Evolutionary conservation across 306 rosid species (phyloP).

Genomic region (Calophaca sinica): DNA sequence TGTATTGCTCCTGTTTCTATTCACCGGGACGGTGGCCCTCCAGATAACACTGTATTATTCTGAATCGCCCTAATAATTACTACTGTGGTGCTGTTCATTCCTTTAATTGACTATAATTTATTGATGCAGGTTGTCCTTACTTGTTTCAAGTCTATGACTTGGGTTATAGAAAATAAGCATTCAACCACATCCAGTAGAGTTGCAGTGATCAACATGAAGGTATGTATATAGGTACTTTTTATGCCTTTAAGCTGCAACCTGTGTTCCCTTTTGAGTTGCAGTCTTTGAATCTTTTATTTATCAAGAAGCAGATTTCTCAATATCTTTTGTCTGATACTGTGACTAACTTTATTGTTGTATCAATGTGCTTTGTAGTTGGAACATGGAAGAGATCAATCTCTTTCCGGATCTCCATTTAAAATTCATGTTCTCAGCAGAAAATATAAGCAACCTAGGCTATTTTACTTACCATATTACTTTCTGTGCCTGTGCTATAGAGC

Average conservation of each 20-base stretch:
- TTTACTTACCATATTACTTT: slow-evolving; percentile 34
- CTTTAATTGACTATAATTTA: slow-evolving; percentile 24
- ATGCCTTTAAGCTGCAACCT: not conserved
- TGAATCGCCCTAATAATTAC: slow-evolving; percentile 37
- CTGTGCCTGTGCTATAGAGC: not conserved
- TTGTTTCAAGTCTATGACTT: slow-evolving; percentile 81
- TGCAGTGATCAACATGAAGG: slow-evolving; percentile 81
- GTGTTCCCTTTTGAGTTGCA: not conserved
- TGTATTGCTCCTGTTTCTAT: slow-evolving; percentile 63
- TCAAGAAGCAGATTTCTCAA: slow-evolving; percentile 33
- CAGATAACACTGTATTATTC: slow-evolving; percentile 62
- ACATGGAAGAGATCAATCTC: slow-evolving; percentile 16
- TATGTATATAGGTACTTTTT: slow-evolving; percentile 38
- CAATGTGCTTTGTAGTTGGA: slow-evolving; percentile 21
- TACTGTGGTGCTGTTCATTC: slow-evolving; percentile 20
- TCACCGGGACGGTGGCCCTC: slow-evolving; percentile 59
- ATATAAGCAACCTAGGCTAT: slow-evolving; percentile 30
- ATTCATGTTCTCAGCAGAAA: slow-evolving; percentile 23
- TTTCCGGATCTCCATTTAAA: slow-evolving; percentile 22
- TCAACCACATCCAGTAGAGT: slow-evolving; percentile 61
- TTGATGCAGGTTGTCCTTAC: slow-evolving; percentile 70
- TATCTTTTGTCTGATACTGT: not conserved
- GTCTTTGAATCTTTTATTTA: slow-evolving; percentile 15
- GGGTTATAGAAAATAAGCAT: slow-evolving; percentile 76
- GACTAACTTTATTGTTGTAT: no score